Percentiles rank a stretch among this genome's conserved stretches.
Evolutionary conservation across 768 basidiomycete genomes (phyloP).

Genomic region (Leccinum arenicola): DNA sequence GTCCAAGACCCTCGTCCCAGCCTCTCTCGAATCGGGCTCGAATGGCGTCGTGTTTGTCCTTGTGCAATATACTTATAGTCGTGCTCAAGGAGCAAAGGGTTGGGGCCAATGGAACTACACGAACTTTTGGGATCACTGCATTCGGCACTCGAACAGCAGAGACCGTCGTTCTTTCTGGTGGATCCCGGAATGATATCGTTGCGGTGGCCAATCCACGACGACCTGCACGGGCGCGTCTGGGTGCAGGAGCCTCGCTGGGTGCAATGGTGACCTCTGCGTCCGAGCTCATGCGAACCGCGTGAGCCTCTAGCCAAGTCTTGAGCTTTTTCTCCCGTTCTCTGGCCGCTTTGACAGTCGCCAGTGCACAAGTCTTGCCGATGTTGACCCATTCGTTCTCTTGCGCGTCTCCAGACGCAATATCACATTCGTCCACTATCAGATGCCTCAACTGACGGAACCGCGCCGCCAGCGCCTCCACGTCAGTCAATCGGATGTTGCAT

Average conservation of each 20-base stretch:
- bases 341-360: conserved; percentile 57
- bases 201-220: conserved; percentile 64
- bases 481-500: conserved; percentile 50
- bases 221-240: conserved; percentile 38
- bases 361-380: conserved; percentile 59
- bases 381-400: conserved; percentile 56
- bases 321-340: conserved; percentile 66
- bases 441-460: conserved; percentile 53
- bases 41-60: conserved; percentile 39
- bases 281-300: conserved; percentile 6
- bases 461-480: conserved; percentile 53
- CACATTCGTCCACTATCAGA: conserved; percentile 70
- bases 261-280: neutral
- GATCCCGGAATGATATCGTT: conserved; percentile 55
- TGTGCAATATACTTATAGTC: conserved; percentile 31
- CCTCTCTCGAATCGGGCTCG: conserved; percentile 55
- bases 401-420: conserved; percentile 48
- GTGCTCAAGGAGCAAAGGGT: conserved; percentile 47
- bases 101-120: conserved; percentile 56
- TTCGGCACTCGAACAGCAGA: conserved; percentile 10
- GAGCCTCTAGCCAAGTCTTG: conserved; percentile 46
- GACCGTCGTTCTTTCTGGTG: conserved; percentile 17
- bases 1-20: conserved; percentile 58
- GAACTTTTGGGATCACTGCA: conserved; percentile 39
- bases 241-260: neutral